These are phyloP conservation scores for Phanerochaete sordida DNA, from an alignment of 768 basidiomycete species.

Conservation along the genomic window DNA sequence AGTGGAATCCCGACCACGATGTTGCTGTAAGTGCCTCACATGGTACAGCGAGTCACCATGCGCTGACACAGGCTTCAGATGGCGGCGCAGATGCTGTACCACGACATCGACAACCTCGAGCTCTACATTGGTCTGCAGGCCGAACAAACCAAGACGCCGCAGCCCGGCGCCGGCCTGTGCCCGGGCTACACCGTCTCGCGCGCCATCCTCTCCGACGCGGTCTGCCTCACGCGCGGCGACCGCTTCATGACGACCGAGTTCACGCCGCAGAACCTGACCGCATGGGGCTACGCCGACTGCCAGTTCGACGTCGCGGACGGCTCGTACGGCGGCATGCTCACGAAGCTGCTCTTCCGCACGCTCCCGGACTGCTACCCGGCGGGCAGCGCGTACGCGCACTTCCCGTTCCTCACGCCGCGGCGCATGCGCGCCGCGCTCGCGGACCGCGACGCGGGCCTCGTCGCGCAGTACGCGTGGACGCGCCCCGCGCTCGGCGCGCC, in stretches of 20 bases:
- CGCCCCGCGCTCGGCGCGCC: conserved; percentile 34
- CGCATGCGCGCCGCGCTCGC: conserved; percentile 40
- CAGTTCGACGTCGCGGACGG: conserved; percentile 61
- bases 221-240: conserved; percentile 70
- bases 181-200: conserved; percentile 83
- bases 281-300: conserved; percentile 78
- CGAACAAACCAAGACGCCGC: conserved; percentile 63
- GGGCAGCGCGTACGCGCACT: conserved; percentile 68
- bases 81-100: conserved; percentile 64
- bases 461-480: conserved; percentile 55
- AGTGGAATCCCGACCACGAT: conserved; percentile 33
- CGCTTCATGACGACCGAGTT: conserved; percentile 75
- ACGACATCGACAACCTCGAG: conserved; percentile 75
- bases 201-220: conserved; percentile 80
- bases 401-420: conserved; percentile 73
- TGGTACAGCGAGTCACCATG: conserved; percentile 17
- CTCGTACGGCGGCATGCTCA: conserved; percentile 73
- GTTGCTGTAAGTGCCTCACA: conserved; percentile 19
- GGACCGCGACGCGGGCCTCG: conserved; percentile 25
- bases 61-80: conserved; percentile 31
- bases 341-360: conserved; percentile 67
- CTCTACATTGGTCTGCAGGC: conserved; percentile 55
- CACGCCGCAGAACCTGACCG: conserved; percentile 72
- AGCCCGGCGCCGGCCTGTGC: conserved; percentile 71
- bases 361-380: conserved; percentile 67